Percentiles rank a stretch among this genome's conserved stretches.
These are phyloP conservation scores for Hypoxylon trugodes DNA, from an alignment of 495 filamentous ascomycete genomes.

Conservation along the genomic window DNA sequence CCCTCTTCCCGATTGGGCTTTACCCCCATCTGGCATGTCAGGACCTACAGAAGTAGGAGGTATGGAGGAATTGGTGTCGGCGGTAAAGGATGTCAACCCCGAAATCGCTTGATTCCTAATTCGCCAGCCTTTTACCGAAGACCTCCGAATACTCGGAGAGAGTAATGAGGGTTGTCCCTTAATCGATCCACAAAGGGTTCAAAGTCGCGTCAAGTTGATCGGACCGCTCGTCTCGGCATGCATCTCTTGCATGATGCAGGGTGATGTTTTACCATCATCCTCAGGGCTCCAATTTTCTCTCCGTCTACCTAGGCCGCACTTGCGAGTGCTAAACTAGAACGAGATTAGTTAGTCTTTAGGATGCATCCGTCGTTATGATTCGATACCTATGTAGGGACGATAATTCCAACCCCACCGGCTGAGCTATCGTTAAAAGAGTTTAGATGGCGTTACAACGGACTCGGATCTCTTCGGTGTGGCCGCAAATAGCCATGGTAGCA, in stretches of 20 bases:
- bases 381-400: too few relatives aligned
- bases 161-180: background rate
- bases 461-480: background rate
- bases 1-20: slow-evolving; percentile 82
- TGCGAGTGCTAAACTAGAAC: background rate
- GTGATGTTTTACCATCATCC: too few relatives aligned
- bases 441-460: background rate
- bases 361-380: background rate
- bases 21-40: slow-evolving; percentile 72
- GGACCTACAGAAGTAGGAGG: slow-evolving; percentile 66
- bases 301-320: too few relatives aligned
- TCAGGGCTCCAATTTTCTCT: too few relatives aligned
- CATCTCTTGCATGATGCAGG: too few relatives aligned
- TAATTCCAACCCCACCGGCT: too few relatives aligned
- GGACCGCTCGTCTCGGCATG: too few relatives aligned
- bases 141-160: background rate
- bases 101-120: slow-evolving; percentile 34
- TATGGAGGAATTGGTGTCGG: slow-evolving; percentile 61
- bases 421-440: background rate
- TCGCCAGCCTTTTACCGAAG: background rate
- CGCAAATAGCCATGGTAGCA: too few relatives aligned
- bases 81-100: slow-evolving; percentile 48
- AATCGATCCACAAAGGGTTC: too few relatives aligned
- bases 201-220: too few relatives aligned
- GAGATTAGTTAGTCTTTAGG: background rate